These are phyloP conservation scores for Beauveria sp. DNA, from an alignment of 2,329 filamentous ascomycete species.

Conservation along the genomic window DNA sequence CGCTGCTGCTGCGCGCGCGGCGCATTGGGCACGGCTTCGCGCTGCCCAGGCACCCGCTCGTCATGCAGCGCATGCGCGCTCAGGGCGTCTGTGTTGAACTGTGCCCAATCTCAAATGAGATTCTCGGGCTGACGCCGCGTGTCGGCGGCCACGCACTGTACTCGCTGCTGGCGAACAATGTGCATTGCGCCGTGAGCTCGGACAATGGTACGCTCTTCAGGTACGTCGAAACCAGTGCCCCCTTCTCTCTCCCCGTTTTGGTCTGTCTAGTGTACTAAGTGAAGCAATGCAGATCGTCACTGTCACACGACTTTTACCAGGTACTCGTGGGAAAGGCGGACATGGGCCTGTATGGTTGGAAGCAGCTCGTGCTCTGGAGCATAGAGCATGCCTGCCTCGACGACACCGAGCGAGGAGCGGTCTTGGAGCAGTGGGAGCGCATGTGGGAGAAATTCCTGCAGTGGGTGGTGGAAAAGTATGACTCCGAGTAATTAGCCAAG, in stretches of 20 bases:
- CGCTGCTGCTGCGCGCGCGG: conserved; percentile 56
- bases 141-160: conserved; percentile 62
- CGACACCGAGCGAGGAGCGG: conserved; percentile 29
- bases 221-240: conserved; percentile 30
- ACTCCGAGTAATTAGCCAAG: neutral
- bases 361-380: conserved; percentile 59
- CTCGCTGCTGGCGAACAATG: conserved; percentile 59
- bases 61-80: conserved; percentile 59
- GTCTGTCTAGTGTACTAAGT: too few relatives aligned
- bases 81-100: conserved; percentile 64
- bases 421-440: conserved; percentile 39
- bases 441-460: conserved; percentile 54
- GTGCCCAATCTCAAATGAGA: conserved; percentile 71
- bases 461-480: conserved; percentile 40
- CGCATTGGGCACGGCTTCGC: conserved; percentile 71
- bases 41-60: conserved; percentile 55
- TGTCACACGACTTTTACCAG: conserved; percentile 74
- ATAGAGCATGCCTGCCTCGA: conserved; percentile 51
- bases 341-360: conserved; percentile 64
- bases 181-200: conserved; percentile 67
- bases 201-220: conserved; percentile 69
- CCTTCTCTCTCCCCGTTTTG: neutral
- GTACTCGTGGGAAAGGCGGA: conserved; percentile 60
- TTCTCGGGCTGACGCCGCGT: conserved; percentile 60
- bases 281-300: conserved; percentile 45